Conservation (phyloP, 1,284 basidiomycete genomes). For the Cryptococcus jaspeensis region DNA sequence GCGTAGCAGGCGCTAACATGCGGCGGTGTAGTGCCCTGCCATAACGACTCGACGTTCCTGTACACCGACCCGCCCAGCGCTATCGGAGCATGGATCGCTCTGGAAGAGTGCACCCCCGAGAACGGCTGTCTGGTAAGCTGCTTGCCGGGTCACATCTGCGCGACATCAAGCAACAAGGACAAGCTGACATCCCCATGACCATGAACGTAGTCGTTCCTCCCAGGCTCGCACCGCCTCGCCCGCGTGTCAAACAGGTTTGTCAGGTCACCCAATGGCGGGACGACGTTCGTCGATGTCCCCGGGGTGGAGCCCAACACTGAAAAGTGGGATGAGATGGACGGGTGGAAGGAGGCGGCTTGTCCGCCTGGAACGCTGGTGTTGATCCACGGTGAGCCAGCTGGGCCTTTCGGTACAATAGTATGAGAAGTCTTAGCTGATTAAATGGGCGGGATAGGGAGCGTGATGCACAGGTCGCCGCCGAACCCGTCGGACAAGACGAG, state of each 20-base stretch:
- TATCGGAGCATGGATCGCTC: constrained; percentile 91
- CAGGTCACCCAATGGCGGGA: constrained; percentile 60
- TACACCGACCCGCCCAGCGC: constrained; percentile 90
- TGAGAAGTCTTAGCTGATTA: not conserved
- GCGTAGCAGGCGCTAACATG: not conserved
- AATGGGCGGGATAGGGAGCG: constrained; percentile 58
- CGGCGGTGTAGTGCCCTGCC: constrained; percentile 56
- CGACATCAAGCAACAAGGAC: not conserved
- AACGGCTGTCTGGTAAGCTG: constrained; percentile 72
- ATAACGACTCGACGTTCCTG: constrained; percentile 60
- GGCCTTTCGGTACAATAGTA: not conserved
- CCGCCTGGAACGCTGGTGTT: constrained; percentile 77
- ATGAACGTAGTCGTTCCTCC: constrained; percentile 71
- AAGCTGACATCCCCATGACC: not conserved
- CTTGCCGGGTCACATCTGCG: not conserved
- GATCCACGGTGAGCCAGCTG: constrained; percentile 61
- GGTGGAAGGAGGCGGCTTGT: constrained; percentile 67
- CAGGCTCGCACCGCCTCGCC: constrained; percentile 77
- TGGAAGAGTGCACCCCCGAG: constrained; percentile 77
- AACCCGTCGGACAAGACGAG: constrained; percentile 69
- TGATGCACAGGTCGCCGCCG: constrained; percentile 82
- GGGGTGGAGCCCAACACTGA: constrained; percentile 54
- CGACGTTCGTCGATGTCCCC: constrained; percentile 70
- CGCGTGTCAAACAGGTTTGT: constrained; percentile 80
- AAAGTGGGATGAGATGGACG: constrained; percentile 57